phyloP scores from a whole-genome alignment of 108 stramenopile species.

The Halocafeteria seosinensis region DNA sequence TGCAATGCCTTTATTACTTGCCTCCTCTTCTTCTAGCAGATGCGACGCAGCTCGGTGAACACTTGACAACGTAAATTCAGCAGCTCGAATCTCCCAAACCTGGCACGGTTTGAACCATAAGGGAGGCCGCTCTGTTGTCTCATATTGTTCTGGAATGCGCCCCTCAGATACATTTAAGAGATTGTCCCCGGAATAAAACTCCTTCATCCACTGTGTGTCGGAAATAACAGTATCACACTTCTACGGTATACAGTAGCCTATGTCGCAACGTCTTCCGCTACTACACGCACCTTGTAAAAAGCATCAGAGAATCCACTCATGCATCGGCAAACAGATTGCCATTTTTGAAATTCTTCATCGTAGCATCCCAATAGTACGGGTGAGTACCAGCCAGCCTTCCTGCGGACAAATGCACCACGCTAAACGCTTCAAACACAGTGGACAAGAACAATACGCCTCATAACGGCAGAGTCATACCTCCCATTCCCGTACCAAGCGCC shows the following conservation, averaged over 20 bases:
- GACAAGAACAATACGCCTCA: no score
- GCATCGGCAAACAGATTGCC: slow-evolving; percentile 91
- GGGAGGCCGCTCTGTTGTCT: slow-evolving; percentile 65
- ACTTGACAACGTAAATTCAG: slow-evolving; percentile 72
- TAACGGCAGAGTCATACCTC: no score
- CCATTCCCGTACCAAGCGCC: slow-evolving; percentile 85
- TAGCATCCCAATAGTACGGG: slow-evolving; percentile 95
- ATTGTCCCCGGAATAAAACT: slow-evolving; percentile 49
- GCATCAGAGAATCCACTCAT: slow-evolving; percentile 95
- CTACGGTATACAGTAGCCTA: no score
- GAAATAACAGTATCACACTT: no score
- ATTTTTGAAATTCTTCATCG: slow-evolving; percentile 79
- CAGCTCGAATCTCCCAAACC: slow-evolving; percentile 97
- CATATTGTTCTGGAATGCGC: slow-evolving; percentile 47
- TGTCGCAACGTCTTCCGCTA: no score
- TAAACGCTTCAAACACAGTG: no score
- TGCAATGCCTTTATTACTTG: slow-evolving; percentile 73
- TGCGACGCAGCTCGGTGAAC: slow-evolving; percentile 69
- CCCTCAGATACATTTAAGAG: slow-evolving; percentile 34
- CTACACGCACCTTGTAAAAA: no score
- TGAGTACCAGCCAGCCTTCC: slow-evolving; percentile 77
- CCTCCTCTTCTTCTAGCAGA: slow-evolving; percentile 60
- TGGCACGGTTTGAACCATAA: slow-evolving; percentile 86
- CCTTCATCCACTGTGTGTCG: slow-evolving; percentile 63
- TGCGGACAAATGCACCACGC: no score